These are phyloP conservation scores for Quercus gilva DNA, from an alignment of 306 rosid genomes.

Conservation along the genomic window DNA sequence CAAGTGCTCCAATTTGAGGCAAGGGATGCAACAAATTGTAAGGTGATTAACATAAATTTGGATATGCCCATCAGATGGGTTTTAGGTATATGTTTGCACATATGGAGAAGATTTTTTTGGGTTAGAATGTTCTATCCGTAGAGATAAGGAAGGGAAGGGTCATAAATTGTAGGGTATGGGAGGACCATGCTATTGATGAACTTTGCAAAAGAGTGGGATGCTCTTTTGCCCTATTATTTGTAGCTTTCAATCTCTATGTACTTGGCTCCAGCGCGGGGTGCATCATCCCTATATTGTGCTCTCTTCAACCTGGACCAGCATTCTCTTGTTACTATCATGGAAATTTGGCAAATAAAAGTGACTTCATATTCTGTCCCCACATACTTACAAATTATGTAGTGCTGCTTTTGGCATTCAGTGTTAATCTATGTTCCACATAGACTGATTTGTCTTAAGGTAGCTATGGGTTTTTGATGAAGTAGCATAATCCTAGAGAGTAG, in stretches of 20 bases:
- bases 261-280: slow-evolving; percentile 13
- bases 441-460: neutral
- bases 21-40: too few relatives aligned
- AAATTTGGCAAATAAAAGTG: neutral
- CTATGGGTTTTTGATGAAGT: too few relatives aligned
- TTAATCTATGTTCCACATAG: too few relatives aligned
- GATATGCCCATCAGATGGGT: too few relatives aligned
- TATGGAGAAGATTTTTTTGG: neutral
- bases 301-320: neutral
- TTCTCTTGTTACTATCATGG: neutral
- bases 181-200: neutral
- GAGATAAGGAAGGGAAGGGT: slow-evolving; percentile 1
- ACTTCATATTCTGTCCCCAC: neutral
- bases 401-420: neutral
- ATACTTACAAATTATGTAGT: neutral
- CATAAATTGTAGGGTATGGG: neutral
- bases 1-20: too few relatives aligned
- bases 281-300: slow-evolving; percentile 5
- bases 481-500: too few relatives aligned
- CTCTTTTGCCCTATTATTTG: slow-evolving; percentile 11
- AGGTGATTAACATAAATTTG: too few relatives aligned
- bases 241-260: slow-evolving; percentile 21
- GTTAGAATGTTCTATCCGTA: neutral
- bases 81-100: neutral
- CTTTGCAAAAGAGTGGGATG: neutral